These are phyloP conservation scores for Didymellaceae sp. DNA, from an alignment of 2,329 filamentous ascomycete species.

Conservation along the genomic window DNA sequence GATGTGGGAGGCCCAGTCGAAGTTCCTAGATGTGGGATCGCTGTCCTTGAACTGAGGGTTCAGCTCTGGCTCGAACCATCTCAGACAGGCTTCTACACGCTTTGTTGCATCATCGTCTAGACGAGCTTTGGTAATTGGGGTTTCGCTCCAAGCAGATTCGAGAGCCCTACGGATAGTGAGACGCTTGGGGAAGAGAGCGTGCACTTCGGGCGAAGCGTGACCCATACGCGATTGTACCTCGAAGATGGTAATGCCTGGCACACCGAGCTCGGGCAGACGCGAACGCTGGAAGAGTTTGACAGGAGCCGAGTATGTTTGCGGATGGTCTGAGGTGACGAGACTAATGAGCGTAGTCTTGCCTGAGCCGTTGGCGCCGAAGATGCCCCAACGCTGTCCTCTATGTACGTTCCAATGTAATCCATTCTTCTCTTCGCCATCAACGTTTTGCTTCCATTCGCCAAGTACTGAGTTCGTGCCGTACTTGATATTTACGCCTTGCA, in stretches of 20 bases:
- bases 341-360: conserved; percentile 96
- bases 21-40: conserved; percentile 7
- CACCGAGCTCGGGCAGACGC: conserved; percentile 74
- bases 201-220: conserved; percentile 92
- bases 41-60: conserved; percentile 56
- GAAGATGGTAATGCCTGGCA: conserved; percentile 83
- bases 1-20: conserved; percentile 70
- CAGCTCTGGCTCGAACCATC: conserved; percentile 82
- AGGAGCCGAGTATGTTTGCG: conserved; percentile 88
- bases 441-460: conserved; percentile 75
- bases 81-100: conserved; percentile 72
- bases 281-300: conserved; percentile 85
- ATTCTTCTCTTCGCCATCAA: conserved; percentile 57
- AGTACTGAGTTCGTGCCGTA: conserved; percentile 81
- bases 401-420: conserved; percentile 85
- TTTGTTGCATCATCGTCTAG: conserved; percentile 64
- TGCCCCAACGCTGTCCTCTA: conserved; percentile 84
- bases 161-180: conserved; percentile 76
- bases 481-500: conserved; percentile 80
- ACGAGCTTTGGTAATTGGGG: conserved; percentile 74
- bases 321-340: conserved; percentile 92
- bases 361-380: conserved; percentile 93
- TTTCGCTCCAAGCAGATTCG: conserved; percentile 89
- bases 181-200: conserved; percentile 85
- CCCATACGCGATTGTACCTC: conserved; percentile 90